Evolutionary conservation across 306 rosid species (phyloP).

Genomic region (Cicer pinnatifidum): DNA sequence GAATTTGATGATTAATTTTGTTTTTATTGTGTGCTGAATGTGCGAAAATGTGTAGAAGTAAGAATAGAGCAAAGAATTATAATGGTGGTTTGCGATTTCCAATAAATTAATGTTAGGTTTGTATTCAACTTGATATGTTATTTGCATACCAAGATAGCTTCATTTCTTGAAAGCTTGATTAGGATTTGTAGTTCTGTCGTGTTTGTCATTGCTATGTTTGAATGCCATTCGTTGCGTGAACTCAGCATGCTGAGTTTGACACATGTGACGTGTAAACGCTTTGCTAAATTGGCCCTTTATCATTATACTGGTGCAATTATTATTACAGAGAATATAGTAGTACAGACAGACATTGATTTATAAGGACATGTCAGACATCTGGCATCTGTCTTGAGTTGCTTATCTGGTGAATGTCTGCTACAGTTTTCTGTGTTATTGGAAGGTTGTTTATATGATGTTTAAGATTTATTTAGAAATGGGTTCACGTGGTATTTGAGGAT

Average conservation of each 20-base stretch:
- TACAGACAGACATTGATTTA: neutral
- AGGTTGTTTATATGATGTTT: neutral
- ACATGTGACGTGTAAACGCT: neutral
- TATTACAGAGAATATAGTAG: neutral
- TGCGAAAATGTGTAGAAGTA: conserved; percentile 35
- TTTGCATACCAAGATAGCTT: conserved; percentile 16
- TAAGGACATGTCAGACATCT: neutral
- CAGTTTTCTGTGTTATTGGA: conserved; percentile 16
- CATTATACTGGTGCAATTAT: neutral
- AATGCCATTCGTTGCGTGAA: neutral
- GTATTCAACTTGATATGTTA: conserved; percentile 10
- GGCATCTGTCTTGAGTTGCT: conserved; percentile 26
- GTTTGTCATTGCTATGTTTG: neutral
- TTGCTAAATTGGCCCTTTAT: conserved; percentile 16
- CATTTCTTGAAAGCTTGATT: conserved; percentile 24
- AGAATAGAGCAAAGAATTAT: conserved; percentile 29
- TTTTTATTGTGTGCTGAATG: neutral
- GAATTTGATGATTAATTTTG: conserved; percentile 2
- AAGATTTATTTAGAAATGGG: conserved; percentile 29
- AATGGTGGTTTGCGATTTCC: conserved; percentile 5
- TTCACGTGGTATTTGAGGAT: conserved; percentile 4
- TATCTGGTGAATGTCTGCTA: conserved; percentile 27
- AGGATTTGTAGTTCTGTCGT: conserved; percentile 15
- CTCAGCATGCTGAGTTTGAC: neutral
- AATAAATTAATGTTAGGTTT: conserved; percentile 4